Evolutionary conservation across 2,329 filamentous ascomycete species (phyloP).

Genomic region (Fusarium camptoceras): DNA sequence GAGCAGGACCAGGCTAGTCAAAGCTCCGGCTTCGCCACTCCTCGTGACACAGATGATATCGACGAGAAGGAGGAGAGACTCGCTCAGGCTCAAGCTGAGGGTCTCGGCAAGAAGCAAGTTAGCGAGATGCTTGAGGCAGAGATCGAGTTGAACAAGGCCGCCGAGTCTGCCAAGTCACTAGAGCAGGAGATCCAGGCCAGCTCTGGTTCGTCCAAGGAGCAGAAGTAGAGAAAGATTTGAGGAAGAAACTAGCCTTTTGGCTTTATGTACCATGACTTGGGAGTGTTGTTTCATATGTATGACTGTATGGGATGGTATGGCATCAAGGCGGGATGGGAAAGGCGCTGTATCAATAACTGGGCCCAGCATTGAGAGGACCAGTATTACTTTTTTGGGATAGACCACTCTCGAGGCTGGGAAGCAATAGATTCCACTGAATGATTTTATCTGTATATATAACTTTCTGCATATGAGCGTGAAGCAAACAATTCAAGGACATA

Average conservation of each 20-base stretch:
- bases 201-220: constrained; percentile 45
- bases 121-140: constrained; percentile 68
- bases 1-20: constrained; percentile 88
- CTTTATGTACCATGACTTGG: constrained; percentile 43
- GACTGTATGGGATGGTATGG: constrained; percentile 47
- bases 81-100: constrained; percentile 62
- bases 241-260: constrained; percentile 13
- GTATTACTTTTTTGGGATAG: constrained; percentile 43
- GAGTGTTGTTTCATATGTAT: constrained; percentile 49
- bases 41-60: constrained; percentile 90
- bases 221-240: constrained; percentile 50
- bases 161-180: constrained; percentile 40
- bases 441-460: constrained; percentile 43
- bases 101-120: constrained; percentile 61
- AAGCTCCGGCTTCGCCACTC: constrained; percentile 77
- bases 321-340: constrained; percentile 42
- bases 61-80: constrained; percentile 89
- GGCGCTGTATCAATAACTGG: constrained; percentile 47
- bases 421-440: constrained; percentile 49
- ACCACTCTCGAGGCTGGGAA: constrained; percentile 48
- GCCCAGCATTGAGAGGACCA: constrained; percentile 33
- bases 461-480: constrained; percentile 1
- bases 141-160: constrained; percentile 56
- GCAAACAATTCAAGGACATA: too few species aligned
- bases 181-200: constrained; percentile 46